Percentiles rank a stretch among this genome's conserved stretches.
Evolutionary conservation across 1,284 basidiomycete species (phyloP).

Genomic region (Ustanciosporium gigantosporum): DNA sequence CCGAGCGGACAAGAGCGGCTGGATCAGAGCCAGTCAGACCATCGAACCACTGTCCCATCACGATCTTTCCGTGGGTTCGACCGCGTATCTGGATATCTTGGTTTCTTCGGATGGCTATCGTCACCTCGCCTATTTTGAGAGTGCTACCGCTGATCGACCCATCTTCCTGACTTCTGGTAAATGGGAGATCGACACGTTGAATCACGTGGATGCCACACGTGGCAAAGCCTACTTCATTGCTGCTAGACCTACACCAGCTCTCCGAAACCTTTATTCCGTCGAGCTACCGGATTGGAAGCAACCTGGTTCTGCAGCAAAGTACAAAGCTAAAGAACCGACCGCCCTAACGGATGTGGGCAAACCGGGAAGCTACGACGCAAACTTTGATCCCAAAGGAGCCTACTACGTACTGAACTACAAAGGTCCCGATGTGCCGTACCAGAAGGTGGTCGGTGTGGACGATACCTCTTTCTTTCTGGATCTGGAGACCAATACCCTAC

Average conservation of each 20-base stretch:
- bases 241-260: constrained; percentile 77
- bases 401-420: constrained; percentile 80
- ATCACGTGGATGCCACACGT: constrained; percentile 72
- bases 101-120: constrained; percentile 35
- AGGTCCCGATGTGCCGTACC: constrained; percentile 85
- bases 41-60: constrained; percentile 37
- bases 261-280: constrained; percentile 75
- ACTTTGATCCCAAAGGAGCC: constrained; percentile 55
- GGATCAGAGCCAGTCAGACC: constrained; percentile 71
- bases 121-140: constrained; percentile 47
- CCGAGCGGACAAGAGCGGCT: constrained; percentile 78
- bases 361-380: constrained; percentile 68
- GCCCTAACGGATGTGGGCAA: constrained; percentile 72
- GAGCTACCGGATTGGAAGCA: constrained; percentile 39
- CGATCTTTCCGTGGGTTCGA: constrained; percentile 19
- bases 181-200: constrained; percentile 84
- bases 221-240: constrained; percentile 83
- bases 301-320: constrained; percentile 65
- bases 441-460: constrained; percentile 74
- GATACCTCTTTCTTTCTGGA: constrained; percentile 65
- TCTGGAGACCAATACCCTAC: constrained; percentile 73
- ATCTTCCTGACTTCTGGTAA: constrained; percentile 75
- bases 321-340: constrained; percentile 67
- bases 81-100: constrained; percentile 49
- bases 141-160: constrained; percentile 18